A percentile compares a stretch with the other conserved stretches of the same genome.
These are phyloP conservation scores for Cavenderia fasciculata DNA, from an alignment of 78 protist species.

Conservation along the genomic window DNA sequence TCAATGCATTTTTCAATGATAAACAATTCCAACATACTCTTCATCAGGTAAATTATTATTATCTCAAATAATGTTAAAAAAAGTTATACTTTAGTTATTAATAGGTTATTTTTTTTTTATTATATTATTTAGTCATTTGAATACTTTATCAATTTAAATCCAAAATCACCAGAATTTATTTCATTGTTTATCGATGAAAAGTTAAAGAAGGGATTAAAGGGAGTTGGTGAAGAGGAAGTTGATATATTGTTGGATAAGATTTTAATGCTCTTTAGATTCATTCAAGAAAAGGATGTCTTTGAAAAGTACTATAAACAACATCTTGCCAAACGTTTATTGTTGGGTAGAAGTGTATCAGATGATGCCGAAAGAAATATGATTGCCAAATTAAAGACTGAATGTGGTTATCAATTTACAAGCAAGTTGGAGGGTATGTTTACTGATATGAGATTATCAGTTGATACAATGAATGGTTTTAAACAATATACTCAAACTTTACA, in stretches of 20 bases:
- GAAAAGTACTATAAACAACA: slow-evolving; percentile 96
- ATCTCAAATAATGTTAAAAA: too few relatives aligned
- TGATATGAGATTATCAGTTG: slow-evolving; percentile 91
- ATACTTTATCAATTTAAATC: slow-evolving; percentile 78
- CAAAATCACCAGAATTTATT: slow-evolving; percentile 91
- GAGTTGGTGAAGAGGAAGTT: slow-evolving; percentile 88
- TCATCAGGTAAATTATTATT: slow-evolving; percentile 23
- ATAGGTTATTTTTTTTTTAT: too few relatives aligned
- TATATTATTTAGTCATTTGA: slow-evolving; percentile 86
- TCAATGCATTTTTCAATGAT: slow-evolving; percentile 72
- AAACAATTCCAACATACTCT: slow-evolving; percentile 77
- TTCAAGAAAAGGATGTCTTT: slow-evolving; percentile 96
- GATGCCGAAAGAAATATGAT: slow-evolving; percentile 93
- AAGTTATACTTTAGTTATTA: too few relatives aligned
- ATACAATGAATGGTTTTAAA: slow-evolving; percentile 83
- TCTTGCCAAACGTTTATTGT: slow-evolving; percentile 94
- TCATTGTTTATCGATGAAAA: slow-evolving; percentile 83
- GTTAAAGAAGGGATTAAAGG: slow-evolving; percentile 82
- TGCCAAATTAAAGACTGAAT: slow-evolving; percentile 91
- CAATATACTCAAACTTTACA: slow-evolving; percentile 16
- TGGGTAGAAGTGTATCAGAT: slow-evolving; percentile 79
- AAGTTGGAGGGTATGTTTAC: slow-evolving; percentile 97
- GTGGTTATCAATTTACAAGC: slow-evolving; percentile 94
- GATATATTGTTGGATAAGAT: slow-evolving; percentile 77
- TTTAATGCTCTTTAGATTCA: slow-evolving; percentile 86